These are phyloP conservation scores for Acacia confusa DNA, from an alignment of 306 rosid species.

Conservation along the genomic window DNA sequence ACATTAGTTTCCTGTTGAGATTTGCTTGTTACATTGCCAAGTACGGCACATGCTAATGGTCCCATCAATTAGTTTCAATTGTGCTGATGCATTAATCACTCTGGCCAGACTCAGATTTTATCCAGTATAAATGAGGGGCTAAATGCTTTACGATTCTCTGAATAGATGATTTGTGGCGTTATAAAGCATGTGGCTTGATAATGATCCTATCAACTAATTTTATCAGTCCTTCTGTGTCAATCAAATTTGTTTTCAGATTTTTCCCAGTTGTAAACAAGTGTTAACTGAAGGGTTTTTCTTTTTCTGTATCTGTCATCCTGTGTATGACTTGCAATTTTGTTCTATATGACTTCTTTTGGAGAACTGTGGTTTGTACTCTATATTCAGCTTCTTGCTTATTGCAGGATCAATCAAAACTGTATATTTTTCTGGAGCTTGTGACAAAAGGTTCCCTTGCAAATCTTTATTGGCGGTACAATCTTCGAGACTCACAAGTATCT, in stretches of 20 bases:
- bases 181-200: neutral
- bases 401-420: slow-evolving; percentile 81
- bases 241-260: neutral
- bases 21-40: neutral
- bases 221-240: neutral
- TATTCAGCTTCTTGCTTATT: slow-evolving; percentile 34
- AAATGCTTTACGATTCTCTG: neutral
- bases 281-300: neutral
- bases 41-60: neutral
- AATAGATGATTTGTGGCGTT: neutral
- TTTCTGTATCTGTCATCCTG: neutral
- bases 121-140: neutral
- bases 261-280: neutral
- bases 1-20: neutral
- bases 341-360: neutral
- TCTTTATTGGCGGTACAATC: slow-evolving; percentile 61
- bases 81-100: slow-evolving; percentile 3
- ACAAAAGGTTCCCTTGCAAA: slow-evolving; percentile 82
- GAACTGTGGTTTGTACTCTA: slow-evolving; percentile 11
- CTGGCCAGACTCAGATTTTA: neutral
- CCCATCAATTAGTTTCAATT: neutral
- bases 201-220: neutral
- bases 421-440: slow-evolving; percentile 89
- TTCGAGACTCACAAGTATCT: slow-evolving; percentile 81
- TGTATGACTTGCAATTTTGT: neutral